Evolutionary conservation across 352 stramenopile genomes (phyloP), one percentile per base, ranked within the genome.

Genomic region (Detonula confervacea): DNA sequence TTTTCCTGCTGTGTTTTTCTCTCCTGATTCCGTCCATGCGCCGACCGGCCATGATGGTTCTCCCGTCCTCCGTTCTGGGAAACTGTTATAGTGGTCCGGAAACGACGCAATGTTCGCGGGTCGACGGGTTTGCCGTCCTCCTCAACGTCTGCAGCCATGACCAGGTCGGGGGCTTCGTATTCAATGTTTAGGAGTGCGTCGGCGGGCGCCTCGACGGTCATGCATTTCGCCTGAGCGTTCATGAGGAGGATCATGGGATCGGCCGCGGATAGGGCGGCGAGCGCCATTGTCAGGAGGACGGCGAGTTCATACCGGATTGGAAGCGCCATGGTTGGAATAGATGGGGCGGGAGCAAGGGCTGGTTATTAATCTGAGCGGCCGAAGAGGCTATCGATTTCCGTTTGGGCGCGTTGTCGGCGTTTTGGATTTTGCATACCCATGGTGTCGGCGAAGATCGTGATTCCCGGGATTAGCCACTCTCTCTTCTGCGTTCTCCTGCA

Each of bases 141-240:
- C 1, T 46, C 72, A 18, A 55, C 47, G 47, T 65, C 59, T 24
- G 47, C 20, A 46, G 66, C 42, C 24, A 73, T 44, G 6, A 78
- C 57, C 7, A 73, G 52, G 30, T 74, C 39, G 39, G 11, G 16
- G 24, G 18, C 7, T 14, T 30, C 16, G 20, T 44, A 68, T 25
- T 84, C 18, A 33, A 92, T 73, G 24, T 73, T 77, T 27, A 92
- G 35, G 8, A 83, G 29, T 25, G 81, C 78, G 18, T 88, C 83
- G 57, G 77, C 60, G 29, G 84, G 80, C 20, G 73, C 77, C 72
- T 87, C 74, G 0, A 86, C 66, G 18, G 61, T 66, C 39, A 90
- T 57, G 56, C 87, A 92, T 73, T 89, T 84, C 35, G 80, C 29
- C 44, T 81, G 76, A 22, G 52, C 55, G 24, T 68, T 85, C n/a